phyloP scores from a whole-genome alignment of 768 basidiomycete genomes.

The Tricholoma furcatifolium region DNA sequence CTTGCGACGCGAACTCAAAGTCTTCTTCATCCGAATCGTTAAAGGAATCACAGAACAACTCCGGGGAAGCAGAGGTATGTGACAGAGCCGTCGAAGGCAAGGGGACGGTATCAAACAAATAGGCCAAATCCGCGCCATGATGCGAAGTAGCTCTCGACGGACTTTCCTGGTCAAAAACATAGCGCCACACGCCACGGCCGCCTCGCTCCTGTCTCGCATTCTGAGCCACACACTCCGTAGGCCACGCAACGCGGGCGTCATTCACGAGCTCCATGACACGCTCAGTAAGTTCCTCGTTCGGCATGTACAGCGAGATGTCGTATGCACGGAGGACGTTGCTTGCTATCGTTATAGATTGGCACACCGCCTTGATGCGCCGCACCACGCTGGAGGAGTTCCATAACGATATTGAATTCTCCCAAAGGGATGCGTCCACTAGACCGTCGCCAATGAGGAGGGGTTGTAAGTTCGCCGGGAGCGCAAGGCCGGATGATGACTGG shows the following conservation, averaged over 20 bases:
- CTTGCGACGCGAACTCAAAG: constrained; percentile 22
- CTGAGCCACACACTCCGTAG: constrained; percentile 61
- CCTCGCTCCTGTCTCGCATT: constrained; percentile 48
- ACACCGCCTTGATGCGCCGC: constrained; percentile 71
- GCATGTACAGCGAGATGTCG: constrained; percentile 62
- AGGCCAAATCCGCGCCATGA: constrained; percentile 71
- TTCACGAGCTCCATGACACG: constrained; percentile 72
- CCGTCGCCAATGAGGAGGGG: constrained; percentile 79
- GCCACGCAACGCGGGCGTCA: constrained; percentile 76
- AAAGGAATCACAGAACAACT: constrained; percentile 32
- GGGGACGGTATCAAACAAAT: constrained; percentile 76
- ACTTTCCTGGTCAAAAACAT: constrained; percentile 81
- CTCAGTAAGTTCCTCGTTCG: constrained; percentile 65
- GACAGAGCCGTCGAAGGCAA: constrained; percentile 38
- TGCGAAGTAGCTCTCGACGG: constrained; percentile 64
- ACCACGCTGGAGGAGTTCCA: constrained; percentile 65
- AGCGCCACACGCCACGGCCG: constrained; percentile 71
- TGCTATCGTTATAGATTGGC: constrained; percentile 65
- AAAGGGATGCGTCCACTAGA: constrained; percentile 60
- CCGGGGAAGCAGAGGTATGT: constrained; percentile 12
- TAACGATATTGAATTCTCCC: constrained; percentile 55
- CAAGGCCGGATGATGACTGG: constrained; percentile 19
- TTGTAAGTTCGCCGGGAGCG: constrained; percentile 41
- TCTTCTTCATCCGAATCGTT: constrained; percentile 35
- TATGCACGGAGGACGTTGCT: constrained; percentile 65